These are phyloP conservation scores for Austroboletus novae-zelandiae DNA, from an alignment of 1,284 basidiomycete genomes.

Conservation along the genomic window DNA sequence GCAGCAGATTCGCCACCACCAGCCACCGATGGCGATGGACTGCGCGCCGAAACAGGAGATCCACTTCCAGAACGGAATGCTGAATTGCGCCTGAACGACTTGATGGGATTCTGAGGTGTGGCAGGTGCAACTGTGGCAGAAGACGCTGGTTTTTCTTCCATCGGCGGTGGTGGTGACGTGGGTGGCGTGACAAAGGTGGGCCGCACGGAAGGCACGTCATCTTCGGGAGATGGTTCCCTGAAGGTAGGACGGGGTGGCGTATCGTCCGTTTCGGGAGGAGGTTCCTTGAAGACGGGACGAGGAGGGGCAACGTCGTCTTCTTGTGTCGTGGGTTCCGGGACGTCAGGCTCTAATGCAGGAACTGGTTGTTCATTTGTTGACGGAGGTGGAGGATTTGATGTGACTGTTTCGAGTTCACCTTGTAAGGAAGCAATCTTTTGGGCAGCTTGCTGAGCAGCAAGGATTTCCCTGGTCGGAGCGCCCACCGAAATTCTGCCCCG, in stretches of 20 bases:
- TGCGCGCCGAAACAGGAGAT: conserved; percentile 37
- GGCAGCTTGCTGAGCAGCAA: conserved; percentile 70
- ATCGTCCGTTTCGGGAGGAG: conserved; percentile 33
- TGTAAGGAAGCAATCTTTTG: conserved; percentile 42
- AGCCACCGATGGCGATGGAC: conserved; percentile 41
- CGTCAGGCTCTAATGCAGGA: background rate
- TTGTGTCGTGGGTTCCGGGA: conserved; percentile 14
- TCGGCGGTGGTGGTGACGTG: conserved; percentile 30
- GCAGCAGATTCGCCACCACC: conserved; percentile 31
- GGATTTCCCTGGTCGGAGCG: conserved; percentile 75
- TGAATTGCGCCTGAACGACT: conserved; percentile 30
- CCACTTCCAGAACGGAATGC: conserved; percentile 31
- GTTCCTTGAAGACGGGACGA: conserved; percentile 33
- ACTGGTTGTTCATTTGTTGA: conserved; percentile 9
- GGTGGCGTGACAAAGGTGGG: conserved; percentile 29
- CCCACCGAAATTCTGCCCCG: conserved; percentile 70
- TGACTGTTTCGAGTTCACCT: conserved; percentile 26
- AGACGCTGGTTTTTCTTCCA: conserved; percentile 25
- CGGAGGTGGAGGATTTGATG: background rate
- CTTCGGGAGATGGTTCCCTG: conserved; percentile 41
- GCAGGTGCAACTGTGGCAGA: conserved; percentile 41
- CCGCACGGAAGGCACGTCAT: conserved; percentile 32
- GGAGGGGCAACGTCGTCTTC: conserved; percentile 32
- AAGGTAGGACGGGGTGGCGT: conserved; percentile 38
- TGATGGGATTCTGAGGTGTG: conserved; percentile 44